These are phyloP conservation scores for Lasiodiplodia sp. DNA, from an alignment of 2,329 filamentous ascomycete genomes.

Conservation along the genomic window DNA sequence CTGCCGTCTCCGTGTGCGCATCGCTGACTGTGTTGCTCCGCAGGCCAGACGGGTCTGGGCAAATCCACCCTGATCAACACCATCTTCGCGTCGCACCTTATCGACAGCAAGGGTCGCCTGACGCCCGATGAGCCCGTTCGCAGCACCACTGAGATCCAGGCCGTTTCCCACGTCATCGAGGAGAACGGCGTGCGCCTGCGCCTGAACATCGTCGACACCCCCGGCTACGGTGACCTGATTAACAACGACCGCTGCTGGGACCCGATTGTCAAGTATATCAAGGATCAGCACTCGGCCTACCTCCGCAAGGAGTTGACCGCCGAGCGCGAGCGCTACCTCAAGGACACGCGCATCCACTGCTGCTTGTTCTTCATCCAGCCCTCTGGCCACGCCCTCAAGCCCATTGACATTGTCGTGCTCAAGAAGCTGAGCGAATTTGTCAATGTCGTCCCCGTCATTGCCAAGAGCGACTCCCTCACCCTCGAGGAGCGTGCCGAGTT, in stretches of 20 bases:
- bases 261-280: conserved; percentile 99
- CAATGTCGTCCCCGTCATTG: conserved; percentile 98
- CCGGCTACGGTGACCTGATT: conserved; percentile 96
- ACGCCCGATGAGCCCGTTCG: conserved; percentile 91
- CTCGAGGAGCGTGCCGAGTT: conserved; percentile 94
- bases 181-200: conserved; percentile 98
- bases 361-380: conserved; percentile 99
- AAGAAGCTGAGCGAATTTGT: conserved; percentile 99
- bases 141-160: conserved; percentile 96
- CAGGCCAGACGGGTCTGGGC: conserved; percentile 97
- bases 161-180: conserved; percentile 98
- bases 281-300: conserved; percentile 99
- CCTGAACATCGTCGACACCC: conserved; percentile 98
- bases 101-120: conserved; percentile 97
- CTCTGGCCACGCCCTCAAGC: conserved; percentile 97
- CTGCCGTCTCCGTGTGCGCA: background rate
- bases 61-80: conserved; percentile 99
- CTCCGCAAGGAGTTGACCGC: conserved; percentile 99
- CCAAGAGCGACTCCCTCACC: conserved; percentile 96
- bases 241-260: conserved; percentile 99
- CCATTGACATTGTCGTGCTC: conserved; percentile 98
- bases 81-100: conserved; percentile 99
- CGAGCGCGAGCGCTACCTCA: conserved; percentile 98
- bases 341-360: conserved; percentile 99
- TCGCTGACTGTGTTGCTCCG: conserved; percentile 32